Evolutionary conservation across 768 basidiomycete species (phyloP).

Genomic region (Boletellus ananas): DNA sequence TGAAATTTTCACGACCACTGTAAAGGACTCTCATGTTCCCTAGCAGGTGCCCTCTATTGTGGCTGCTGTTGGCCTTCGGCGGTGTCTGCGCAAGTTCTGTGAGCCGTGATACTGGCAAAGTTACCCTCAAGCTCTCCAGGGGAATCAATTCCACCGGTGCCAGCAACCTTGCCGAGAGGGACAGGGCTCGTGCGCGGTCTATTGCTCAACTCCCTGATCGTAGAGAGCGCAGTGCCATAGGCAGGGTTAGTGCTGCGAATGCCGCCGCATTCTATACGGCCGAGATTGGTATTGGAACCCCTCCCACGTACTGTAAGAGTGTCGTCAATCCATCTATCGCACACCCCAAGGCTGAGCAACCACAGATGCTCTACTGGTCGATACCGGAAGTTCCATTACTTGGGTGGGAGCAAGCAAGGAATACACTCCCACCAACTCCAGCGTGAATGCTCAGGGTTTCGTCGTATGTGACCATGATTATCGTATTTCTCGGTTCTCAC

Average conservation of each 20-base stretch:
- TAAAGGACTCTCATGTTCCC: not conserved
- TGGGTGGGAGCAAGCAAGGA: constrained; percentile 27
- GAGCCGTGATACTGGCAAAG: constrained; percentile 5
- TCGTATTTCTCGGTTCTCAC: constrained; percentile 1
- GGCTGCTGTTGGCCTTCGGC: constrained; percentile 9
- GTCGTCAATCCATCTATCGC: not conserved
- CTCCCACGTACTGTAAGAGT: constrained; percentile 26
- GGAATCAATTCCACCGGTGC: constrained; percentile 10
- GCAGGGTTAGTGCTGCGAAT: constrained; percentile 17
- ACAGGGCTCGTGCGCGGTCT: constrained; percentile 12
- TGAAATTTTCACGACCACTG: not conserved
- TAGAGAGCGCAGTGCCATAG: not conserved
- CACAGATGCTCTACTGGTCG: constrained; percentile 28
- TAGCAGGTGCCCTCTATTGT: constrained; percentile 1
- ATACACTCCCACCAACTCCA: constrained; percentile 19
- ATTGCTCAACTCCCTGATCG: not conserved
- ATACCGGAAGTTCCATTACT: constrained; percentile 33
- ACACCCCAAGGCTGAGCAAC: not conserved
- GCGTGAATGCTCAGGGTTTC: constrained; percentile 15
- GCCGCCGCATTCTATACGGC: constrained; percentile 27
- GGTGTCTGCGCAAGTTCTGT: constrained; percentile 7
- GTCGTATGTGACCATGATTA: constrained; percentile 18
- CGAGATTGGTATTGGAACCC: constrained; percentile 27
- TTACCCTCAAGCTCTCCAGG: constrained; percentile 9
- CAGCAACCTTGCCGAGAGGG: constrained; percentile 3